Percentiles rank a stretch among this genome's conserved stretches.
Evolutionary conservation across 257 asterid genomes (phyloP).

Genomic region (Petrea volubilis): DNA sequence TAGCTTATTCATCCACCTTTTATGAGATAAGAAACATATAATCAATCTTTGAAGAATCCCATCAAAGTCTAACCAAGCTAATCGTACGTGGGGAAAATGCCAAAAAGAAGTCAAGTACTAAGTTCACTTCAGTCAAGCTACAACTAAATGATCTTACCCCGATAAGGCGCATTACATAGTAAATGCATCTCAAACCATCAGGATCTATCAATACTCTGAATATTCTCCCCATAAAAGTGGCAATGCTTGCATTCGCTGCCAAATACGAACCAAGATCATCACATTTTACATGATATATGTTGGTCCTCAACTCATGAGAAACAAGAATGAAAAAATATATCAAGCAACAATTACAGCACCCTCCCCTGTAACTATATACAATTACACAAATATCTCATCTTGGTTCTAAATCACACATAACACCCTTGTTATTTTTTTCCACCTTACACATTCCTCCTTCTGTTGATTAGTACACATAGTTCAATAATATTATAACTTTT

Average conservation of each 20-base stretch:
- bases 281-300: not conserved
- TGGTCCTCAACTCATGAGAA: not conserved
- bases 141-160: constrained; percentile 44
- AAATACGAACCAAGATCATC: constrained; percentile 8
- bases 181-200: constrained; percentile 50
- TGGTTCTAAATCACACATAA: no score
- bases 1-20: not conserved
- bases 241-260: constrained; percentile 50
- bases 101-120: not conserved
- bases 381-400: no score
- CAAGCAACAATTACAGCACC: no score
- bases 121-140: not conserved
- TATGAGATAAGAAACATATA: not conserved
- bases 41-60: not conserved
- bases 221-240: constrained; percentile 46
- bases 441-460: no score
- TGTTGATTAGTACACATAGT: no score
- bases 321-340: no score
- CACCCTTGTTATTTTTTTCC: no score
- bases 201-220: constrained; percentile 44
- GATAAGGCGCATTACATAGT: constrained; percentile 53
- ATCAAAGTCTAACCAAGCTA: not conserved
- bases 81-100: not conserved
- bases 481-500: no score
- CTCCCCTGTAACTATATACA: no score